Percentiles rank a stretch among this genome's conserved stretches.
Conservation (phyloP, 768 basidiomycete species). For the Holtermannia corniformis region DNA sequence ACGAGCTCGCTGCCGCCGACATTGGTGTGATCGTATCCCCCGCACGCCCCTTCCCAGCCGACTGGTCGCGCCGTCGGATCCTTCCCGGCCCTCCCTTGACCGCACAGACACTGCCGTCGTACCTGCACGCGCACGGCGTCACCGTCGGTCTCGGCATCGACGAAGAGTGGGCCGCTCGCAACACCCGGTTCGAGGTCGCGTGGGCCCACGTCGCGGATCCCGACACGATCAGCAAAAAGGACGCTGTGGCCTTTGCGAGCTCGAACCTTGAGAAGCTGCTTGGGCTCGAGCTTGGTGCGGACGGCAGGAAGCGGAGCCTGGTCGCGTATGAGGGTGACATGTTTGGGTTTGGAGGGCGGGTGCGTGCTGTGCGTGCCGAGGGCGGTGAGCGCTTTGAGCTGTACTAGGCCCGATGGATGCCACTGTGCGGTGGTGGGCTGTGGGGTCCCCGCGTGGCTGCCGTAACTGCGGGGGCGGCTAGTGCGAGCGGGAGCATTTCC, state of each 20-base stretch:
- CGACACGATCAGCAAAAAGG: slow-evolving; percentile 43
- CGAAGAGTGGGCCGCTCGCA: slow-evolving; percentile 63
- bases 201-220: slow-evolving; percentile 56
- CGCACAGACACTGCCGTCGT: slow-evolving; percentile 51
- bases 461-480: neutral
- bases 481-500: neutral
- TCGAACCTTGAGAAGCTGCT: slow-evolving; percentile 52
- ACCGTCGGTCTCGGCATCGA: slow-evolving; percentile 47
- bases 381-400: slow-evolving; percentile 49
- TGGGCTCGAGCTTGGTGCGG: slow-evolving; percentile 33
- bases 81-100: slow-evolving; percentile 65
- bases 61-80: slow-evolving; percentile 60
- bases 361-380: slow-evolving; percentile 46
- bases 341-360: slow-evolving; percentile 53
- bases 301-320: slow-evolving; percentile 18
- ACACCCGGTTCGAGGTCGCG: slow-evolving; percentile 66
- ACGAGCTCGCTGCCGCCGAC: slow-evolving; percentile 56
- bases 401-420: slow-evolving; percentile 25
- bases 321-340: slow-evolving; percentile 47
- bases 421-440: neutral
- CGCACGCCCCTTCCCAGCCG: slow-evolving; percentile 57
- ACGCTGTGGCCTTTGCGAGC: slow-evolving; percentile 51
- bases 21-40: slow-evolving; percentile 64
- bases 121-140: slow-evolving; percentile 59
- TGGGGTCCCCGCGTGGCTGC: neutral